Percentiles rank a stretch among this genome's conserved stretches.
These are phyloP conservation scores for Sutorius eximius DNA, from an alignment of 1,284 basidiomycete genomes.

Conservation along the genomic window DNA sequence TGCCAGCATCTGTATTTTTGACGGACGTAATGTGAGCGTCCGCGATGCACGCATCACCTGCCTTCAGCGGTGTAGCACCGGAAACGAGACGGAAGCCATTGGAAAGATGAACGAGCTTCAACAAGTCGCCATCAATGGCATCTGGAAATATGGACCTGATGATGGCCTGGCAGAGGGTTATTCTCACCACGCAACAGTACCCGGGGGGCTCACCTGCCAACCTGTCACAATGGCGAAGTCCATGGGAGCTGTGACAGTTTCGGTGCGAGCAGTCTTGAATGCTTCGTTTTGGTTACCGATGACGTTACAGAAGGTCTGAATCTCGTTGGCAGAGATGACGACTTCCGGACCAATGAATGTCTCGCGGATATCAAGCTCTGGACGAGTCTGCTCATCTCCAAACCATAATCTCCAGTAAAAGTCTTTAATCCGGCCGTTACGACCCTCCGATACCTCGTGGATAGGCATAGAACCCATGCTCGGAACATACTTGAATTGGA, in stretches of 20 bases:
- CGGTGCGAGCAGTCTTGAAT: constrained; percentile 78
- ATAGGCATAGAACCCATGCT: constrained; percentile 90
- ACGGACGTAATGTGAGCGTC: constrained; percentile 90
- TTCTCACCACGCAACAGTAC: constrained; percentile 1
- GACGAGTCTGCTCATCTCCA: constrained; percentile 77
- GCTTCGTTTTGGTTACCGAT: constrained; percentile 91
- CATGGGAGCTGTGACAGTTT: constrained; percentile 86
- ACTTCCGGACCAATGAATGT: constrained; percentile 85
- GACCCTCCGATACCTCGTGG: constrained; percentile 83
- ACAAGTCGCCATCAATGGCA: constrained; percentile 86
- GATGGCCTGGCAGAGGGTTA: constrained; percentile 65
- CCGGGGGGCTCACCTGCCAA: constrained; percentile 74
- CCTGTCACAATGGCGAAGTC: constrained; percentile 98
- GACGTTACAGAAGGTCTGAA: constrained; percentile 91
- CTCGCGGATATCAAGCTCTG: constrained; percentile 73
- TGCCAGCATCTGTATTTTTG: constrained; percentile 89
- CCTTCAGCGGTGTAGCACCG: constrained; percentile 74
- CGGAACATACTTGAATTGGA: constrained; percentile 88
- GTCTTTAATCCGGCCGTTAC: constrained; percentile 91
- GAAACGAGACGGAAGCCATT: constrained; percentile 93
- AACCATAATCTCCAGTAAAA: constrained; percentile 99
- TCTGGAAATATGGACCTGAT: constrained; percentile 97
- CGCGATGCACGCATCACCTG: constrained; percentile 88
- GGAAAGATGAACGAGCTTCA: constrained; percentile 95
- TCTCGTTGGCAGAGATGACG: constrained; percentile 69